Percentiles rank a stretch among this genome's conserved stretches.
phyloP scores from a whole-genome alignment of 495 filamentous ascomycete species.

The Talaromyces liani region DNA sequence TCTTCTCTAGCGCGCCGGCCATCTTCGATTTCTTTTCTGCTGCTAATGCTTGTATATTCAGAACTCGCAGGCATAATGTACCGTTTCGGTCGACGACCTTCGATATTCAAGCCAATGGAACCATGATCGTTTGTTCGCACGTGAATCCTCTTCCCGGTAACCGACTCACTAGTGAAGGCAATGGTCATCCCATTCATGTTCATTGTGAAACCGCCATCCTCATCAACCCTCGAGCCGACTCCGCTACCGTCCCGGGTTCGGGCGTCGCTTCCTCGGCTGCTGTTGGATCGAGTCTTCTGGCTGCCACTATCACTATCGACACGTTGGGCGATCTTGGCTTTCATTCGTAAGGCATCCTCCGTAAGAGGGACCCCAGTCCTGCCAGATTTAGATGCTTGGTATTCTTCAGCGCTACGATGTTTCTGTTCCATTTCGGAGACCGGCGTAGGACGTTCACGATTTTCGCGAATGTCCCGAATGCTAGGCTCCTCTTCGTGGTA shows the following conservation, averaged over 20 bases:
- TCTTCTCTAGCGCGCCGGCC: constrained; percentile 24
- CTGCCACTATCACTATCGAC: constrained; percentile 36
- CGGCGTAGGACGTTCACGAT: constrained; percentile 1
- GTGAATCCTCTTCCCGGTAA: constrained; percentile 33
- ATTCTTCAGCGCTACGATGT: constrained; percentile 29
- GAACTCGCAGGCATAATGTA: constrained; percentile 26
- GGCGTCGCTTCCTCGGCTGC: constrained; percentile 35
- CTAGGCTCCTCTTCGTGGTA: constrained; percentile 19
- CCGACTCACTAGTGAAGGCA: constrained; percentile 28
- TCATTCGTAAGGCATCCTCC: constrained; percentile 23
- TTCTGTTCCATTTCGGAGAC: constrained; percentile 23
- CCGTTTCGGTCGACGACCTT: constrained; percentile 29
- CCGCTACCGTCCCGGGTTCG: constrained; percentile 26
- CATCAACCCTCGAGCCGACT: constrained; percentile 25
- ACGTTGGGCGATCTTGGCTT: constrained; percentile 22
- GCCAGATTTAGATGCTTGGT: constrained; percentile 28
- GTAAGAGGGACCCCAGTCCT: constrained; percentile 26
- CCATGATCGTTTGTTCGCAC: constrained; percentile 34
- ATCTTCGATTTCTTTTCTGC: constrained; percentile 25
- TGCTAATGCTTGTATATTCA: constrained; percentile 24
- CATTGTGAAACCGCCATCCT: constrained; percentile 36
- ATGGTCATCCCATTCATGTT: constrained; percentile 37
- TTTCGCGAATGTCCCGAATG: constrained; percentile 17
- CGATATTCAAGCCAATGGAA: constrained; percentile 32
- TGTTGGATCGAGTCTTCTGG: constrained; percentile 38